phyloP scores from a whole-genome alignment of 441 rosid genomes.

The Populus hybrid region DNA sequence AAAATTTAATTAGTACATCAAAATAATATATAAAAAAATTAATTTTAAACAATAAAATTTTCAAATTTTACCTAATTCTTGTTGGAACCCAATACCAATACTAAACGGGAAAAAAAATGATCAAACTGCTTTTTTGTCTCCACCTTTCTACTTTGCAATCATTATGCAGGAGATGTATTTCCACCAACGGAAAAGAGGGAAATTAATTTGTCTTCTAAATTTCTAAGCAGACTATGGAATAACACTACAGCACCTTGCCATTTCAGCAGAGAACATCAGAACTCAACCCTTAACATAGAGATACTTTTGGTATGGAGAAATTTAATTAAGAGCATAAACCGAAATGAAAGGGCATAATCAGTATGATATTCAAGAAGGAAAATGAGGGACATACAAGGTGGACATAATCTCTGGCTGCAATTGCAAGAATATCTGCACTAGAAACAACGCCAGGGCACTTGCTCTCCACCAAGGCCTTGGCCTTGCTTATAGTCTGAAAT shows the following conservation, averaged over 20 bases:
- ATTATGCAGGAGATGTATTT: constrained; percentile 2
- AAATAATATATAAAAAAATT: no score
- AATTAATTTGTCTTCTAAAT: constrained; percentile 19
- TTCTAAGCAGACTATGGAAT: constrained; percentile 32
- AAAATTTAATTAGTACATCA: no score
- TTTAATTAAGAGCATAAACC: no score
- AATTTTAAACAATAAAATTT: no score
- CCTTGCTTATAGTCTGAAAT: constrained; percentile 54
- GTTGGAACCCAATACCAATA: no score
- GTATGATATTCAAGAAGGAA: neutral
- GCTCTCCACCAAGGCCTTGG: constrained; percentile 65
- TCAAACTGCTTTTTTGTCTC: neutral
- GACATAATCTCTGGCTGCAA: constrained; percentile 67
- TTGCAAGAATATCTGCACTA: constrained; percentile 76
- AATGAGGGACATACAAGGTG: constrained; percentile 37
- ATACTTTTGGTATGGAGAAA: neutral
- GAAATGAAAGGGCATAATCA: neutral
- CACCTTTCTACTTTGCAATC: constrained; percentile 19
- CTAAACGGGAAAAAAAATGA: constrained; percentile 1
- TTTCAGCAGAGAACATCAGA: neutral
- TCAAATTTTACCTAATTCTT: no score
- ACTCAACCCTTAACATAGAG: neutral
- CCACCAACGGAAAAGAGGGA: constrained; percentile 30
- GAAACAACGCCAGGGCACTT: constrained; percentile 78
- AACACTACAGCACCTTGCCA: constrained; percentile 25